Evolutionary conservation across 495 filamentous ascomycete genomes (phyloP), one percentile per base, ranked within the genome.

Genomic region (Hyaloscypha variabilis): DNA sequence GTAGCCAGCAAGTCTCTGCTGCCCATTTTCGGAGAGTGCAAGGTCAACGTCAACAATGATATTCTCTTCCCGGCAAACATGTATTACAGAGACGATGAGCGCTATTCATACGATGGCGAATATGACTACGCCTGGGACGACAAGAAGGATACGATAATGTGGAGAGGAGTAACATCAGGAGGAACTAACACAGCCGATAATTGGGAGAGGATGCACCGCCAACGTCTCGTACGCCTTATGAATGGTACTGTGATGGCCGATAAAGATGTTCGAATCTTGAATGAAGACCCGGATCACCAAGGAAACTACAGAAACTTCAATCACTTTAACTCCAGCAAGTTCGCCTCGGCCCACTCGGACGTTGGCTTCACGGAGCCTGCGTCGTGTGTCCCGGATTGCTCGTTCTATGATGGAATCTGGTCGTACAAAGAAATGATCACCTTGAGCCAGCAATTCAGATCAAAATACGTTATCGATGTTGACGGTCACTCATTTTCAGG

Each of bases 21-120:
- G 21, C 91, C 91, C 0, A 75, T 92, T 10, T 93, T 94, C 70
- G 84, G 90, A 62, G 90, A 89, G 57, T 90, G 84, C 74, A 94
- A 95, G 73, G 79, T 92, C 60, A 83, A 85, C 51, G 83, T 89
- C 63, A 94, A 93, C 76, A 93, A 89, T 73, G 91, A 94, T 64
- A 90, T 94, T 64, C 79, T 93, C 21, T 86, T 94, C 64, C 91
- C 91, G 0, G 86, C 88, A 1, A 86, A 90, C 64, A 90, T 90
- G 87, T 91, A 92, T 73, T 89, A 87, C 77, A 82, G 82, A 53
- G 77, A 90, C 21, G 88, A 93, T 55, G 75, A 81, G 51, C 84
- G 88, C 24, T 93, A 92, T 77, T 71, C 77, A 5, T 77, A 81
- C 25, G 82, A 84, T 23, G 75, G 79, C 13, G 73, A 76, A 6